These are phyloP conservation scores for Diplosphaera chodatii DNA, from an alignment of 139 green algal species.

Conservation along the genomic window DNA sequence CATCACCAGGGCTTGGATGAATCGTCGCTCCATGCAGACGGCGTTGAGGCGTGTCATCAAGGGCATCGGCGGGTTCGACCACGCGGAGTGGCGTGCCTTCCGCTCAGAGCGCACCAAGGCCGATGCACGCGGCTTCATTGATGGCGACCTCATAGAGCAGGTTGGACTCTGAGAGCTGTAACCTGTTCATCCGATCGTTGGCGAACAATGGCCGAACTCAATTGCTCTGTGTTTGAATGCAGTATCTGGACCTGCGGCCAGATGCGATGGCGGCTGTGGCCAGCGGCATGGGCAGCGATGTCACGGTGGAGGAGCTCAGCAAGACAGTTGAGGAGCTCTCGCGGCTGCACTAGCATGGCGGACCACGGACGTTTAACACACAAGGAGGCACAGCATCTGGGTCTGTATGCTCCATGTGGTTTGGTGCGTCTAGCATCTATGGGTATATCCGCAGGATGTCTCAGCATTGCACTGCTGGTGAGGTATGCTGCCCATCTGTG, in stretches of 20 bases:
- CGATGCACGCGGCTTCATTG: slow-evolving; percentile 68
- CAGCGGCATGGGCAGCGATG: slow-evolving; percentile 22
- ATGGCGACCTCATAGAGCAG: slow-evolving; percentile 92
- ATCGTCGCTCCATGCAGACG: no score
- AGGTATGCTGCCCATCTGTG: no score
- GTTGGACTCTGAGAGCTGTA: no score
- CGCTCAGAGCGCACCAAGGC: slow-evolving; percentile 56
- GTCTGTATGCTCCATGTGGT: no score
- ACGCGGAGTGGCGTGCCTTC: slow-evolving; percentile 80
- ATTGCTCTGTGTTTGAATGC: not conserved
- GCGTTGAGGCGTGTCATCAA: slow-evolving; percentile 59
- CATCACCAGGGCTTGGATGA: no score
- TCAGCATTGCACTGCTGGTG: no score
- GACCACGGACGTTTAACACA: no score
- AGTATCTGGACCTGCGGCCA: slow-evolving; percentile 78
- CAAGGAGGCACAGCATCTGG: no score
- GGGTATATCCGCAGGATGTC: no score
- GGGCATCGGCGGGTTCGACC: slow-evolving; percentile 83
- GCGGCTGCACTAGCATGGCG: slow-evolving; percentile 61
- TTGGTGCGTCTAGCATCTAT: no score
- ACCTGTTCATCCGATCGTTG: no score
- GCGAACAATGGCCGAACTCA: no score
- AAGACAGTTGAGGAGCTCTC: slow-evolving; percentile 65
- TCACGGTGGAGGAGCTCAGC: slow-evolving; percentile 30
- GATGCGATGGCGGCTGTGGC: slow-evolving; percentile 37